Conservation (phyloP, 306 rosid species). For the Lathyrus oleraceus region DNA sequence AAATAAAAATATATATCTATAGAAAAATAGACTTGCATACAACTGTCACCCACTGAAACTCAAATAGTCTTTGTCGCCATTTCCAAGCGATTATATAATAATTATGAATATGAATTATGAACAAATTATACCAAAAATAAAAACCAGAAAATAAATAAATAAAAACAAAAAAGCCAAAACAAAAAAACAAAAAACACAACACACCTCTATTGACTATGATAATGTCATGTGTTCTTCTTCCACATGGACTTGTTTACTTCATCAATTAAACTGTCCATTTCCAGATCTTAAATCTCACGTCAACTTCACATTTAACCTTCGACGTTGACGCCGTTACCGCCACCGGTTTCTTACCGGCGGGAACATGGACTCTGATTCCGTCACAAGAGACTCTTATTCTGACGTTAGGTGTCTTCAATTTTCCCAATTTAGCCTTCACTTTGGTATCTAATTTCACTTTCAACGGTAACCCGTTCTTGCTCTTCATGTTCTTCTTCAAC, state of each 20-base stretch:
- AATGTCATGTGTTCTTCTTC: background rate
- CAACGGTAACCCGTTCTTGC: conserved; percentile 65
- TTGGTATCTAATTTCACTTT: conserved; percentile 62
- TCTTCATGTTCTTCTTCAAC: conserved; percentile 58
- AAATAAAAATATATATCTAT: conserved; percentile 25
- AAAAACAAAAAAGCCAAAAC: background rate
- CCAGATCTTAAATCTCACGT: conserved; percentile 89
- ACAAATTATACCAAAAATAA: conserved; percentile 15
- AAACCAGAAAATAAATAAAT: background rate
- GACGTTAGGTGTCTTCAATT: conserved; percentile 58
- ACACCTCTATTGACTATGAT: conserved; percentile 26
- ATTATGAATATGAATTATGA: conserved; percentile 20
- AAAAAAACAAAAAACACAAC: background rate
- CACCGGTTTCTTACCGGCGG: conserved; percentile 67
- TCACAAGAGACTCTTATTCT: conserved; percentile 74
- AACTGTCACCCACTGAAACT: conserved; percentile 33
- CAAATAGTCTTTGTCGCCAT: background rate
- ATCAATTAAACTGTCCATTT: conserved; percentile 69
- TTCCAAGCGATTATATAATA: conserved; percentile 10
- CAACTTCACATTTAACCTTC: conserved; percentile 63
- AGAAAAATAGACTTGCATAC: conserved; percentile 11
- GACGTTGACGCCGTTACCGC: conserved; percentile 70
- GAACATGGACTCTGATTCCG: conserved; percentile 58
- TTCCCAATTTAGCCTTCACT: conserved; percentile 67
- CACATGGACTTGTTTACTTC: background rate